Evolutionary conservation across 441 rosid genomes (phyloP).

Genomic region (Lepidium campestre): DNA sequence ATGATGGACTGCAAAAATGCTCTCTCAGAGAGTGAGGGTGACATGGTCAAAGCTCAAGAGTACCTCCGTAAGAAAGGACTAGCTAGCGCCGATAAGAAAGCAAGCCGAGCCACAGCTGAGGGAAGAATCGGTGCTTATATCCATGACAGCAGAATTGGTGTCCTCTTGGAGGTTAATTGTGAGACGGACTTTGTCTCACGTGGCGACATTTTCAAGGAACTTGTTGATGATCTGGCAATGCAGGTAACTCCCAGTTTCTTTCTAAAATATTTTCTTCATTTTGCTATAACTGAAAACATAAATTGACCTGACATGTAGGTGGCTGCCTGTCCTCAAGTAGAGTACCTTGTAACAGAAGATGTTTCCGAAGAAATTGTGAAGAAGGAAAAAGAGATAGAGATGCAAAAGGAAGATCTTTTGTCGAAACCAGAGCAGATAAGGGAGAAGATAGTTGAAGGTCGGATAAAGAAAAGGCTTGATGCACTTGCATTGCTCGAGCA

Average conservation of each 20-base stretch:
- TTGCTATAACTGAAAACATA: neutral
- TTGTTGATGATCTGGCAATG: slow-evolving; percentile 68
- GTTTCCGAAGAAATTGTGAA: slow-evolving; percentile 70
- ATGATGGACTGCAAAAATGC: slow-evolving; percentile 99
- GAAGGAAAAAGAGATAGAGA: slow-evolving; percentile 86
- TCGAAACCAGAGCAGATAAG: slow-evolving; percentile 92
- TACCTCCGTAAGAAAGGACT: slow-evolving; percentile 89
- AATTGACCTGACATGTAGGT: slow-evolving; percentile 43
- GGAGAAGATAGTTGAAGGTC: slow-evolving; percentile 83
- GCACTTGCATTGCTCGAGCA: slow-evolving; percentile 89
- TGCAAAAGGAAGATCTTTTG: slow-evolving; percentile 91
- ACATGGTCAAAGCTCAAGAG: slow-evolving; percentile 82
- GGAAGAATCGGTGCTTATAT: slow-evolving; percentile 94
- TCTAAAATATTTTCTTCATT: neutral
- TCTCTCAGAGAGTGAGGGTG: slow-evolving; percentile 72
- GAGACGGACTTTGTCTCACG: slow-evolving; percentile 96
- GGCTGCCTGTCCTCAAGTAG: slow-evolving; percentile 91
- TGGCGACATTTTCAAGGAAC: slow-evolving; percentile 89
- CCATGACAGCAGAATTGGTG: slow-evolving; percentile 93
- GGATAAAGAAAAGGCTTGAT: slow-evolving; percentile 83
- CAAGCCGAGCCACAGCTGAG: slow-evolving; percentile 83
- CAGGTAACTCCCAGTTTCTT: slow-evolving; percentile 20
- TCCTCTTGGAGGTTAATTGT: slow-evolving; percentile 86
- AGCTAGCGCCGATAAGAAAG: slow-evolving; percentile 94
- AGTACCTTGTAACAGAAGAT: slow-evolving; percentile 75